Base-by-base conservation (phyloP, 1,139 yeast species). In the Geotrichum australiense region DNA sequence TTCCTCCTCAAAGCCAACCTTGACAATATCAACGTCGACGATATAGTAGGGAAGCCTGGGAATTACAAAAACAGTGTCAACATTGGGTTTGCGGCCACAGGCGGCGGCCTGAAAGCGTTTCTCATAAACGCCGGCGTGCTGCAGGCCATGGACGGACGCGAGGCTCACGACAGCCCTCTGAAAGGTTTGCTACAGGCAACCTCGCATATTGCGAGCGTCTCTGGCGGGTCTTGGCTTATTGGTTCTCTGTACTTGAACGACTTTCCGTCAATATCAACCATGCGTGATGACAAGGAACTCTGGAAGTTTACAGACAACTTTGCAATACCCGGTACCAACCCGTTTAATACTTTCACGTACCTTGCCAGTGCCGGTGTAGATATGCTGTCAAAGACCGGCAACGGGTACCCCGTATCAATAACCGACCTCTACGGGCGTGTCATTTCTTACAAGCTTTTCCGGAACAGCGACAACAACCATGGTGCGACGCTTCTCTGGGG, bases 361-460 rank as follows among this genome's bases (percentile, higher is more conserved):
- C 78, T 74, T 64, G 58, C 64, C 37, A 53, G 57, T 14, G 69
- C 79, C 34, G 54, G 61, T 34, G 68, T 68, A 37, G 78, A 76
- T 37, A 61, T 79, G 16, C 63, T 66, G n/a, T 72, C 54, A 22
- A 85, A 85, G 56, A 63, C 66, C 45, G 64, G 73, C 24, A 89
- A 91, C 1, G 94, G 94, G 1, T 84, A 69, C 57, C 76, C 77
- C 15, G 64, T 76, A 19, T 73, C 86, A 7, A 52, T 85, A 42
- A 81, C 94, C 10, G 95, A 85, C 64, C 71, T 81, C 42, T 85
- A 94, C 94, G 94, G 93, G n/a, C 70, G 94, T 56, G 80, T 86
- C 1, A 66, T 87, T 41, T 73, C 89, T 0, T 73, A 78, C 52
- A 86, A 81, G 58, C 76, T 79, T 58, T 77, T 84, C 46, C 29